phyloP scores from a whole-genome alignment of 164 flowering plant species.

The Berberis thunbergii region DNA sequence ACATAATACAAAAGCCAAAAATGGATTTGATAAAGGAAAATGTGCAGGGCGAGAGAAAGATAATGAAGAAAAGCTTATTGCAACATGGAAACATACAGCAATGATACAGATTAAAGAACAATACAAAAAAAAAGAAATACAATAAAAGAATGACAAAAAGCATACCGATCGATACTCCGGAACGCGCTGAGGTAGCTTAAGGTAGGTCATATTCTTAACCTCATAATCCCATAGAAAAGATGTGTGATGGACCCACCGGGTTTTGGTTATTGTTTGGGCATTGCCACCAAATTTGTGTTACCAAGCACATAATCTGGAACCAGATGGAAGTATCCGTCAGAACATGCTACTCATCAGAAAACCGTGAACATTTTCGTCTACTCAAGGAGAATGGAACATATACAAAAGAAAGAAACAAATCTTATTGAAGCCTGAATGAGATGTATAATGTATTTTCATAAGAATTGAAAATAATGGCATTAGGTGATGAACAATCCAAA shows the following conservation, averaged over 20 bases:
- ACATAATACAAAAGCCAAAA: too few species aligned
- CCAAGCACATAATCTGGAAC: conserved; percentile 85
- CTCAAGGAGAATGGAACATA: background rate
- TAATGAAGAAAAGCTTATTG: too few species aligned
- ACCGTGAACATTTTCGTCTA: background rate
- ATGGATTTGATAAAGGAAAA: too few species aligned
- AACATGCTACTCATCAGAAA: background rate
- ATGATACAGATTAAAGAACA: too few species aligned
- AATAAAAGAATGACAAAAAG: background rate
- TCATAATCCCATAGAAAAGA: conserved; percentile 91
- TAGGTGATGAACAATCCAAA: too few species aligned
- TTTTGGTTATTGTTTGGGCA: conserved; percentile 83
- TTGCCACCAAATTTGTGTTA: conserved; percentile 84
- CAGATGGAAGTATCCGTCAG: background rate
- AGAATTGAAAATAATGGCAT: too few species aligned
- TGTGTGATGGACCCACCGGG: conserved; percentile 88
- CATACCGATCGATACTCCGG: conserved; percentile 78
- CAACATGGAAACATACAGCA: too few species aligned
- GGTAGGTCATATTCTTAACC: conserved; percentile 64
- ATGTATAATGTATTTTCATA: too few species aligned
- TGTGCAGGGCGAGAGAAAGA: too few species aligned
- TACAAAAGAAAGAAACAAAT: background rate
- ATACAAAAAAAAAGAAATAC: too few species aligned
- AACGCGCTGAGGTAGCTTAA: conserved; percentile 52
- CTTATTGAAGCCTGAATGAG: background rate